Evolutionary conservation across 495 filamentous ascomycete genomes (phyloP), one percentile per base, ranked within the genome.

Genomic region (Xylaria intraflava): DNA sequence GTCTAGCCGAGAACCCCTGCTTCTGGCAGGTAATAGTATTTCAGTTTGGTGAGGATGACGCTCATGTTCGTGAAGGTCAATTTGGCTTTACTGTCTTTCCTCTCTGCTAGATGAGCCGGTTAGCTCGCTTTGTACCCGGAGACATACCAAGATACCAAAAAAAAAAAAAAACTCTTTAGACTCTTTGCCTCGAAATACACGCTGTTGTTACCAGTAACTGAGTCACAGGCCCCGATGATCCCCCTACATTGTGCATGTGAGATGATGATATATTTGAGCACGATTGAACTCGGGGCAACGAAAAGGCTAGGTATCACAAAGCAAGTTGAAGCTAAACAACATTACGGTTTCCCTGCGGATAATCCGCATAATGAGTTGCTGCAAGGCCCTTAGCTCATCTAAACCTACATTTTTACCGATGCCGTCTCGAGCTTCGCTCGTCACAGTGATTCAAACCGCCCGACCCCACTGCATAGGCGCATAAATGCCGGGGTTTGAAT

Each of bases 121-220:
- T 46, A 24, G 19, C 0, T 29, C 31, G 22, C 26, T 36, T 46
- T 46, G 49, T 27, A 27, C 38, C 48, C 14, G 16, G 48, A 42
- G 36, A 42, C 38, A 27, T 51, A 35, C 20, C 17, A 33, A 44
- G 40, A 52, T 51, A 43, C 39, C 49, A 51, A 43, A 11, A 43
- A 35, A 52, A 31, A 42, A 10, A 40, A 16, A 39, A 4, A 35
- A 29, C 29, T 36, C 31, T 53, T 29, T 30, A 38, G 20, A 30
- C 31, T 53, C 16, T 19, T 24, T 46, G n/a, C 31, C 31, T 53
- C 35, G 41, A 14, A 38, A 53, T 39, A n/a, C 40, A 39, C 6
- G 9, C 27, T 27, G 29, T 43, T 35, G 16, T 38, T 12, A 33
- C 14, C 19, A 8, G 8, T 17, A 40, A n/a, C 47, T n/a, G 9